Conservation (phyloP, 2,329 filamentous ascomycete species). For the Trichothecium roseum region DNA sequence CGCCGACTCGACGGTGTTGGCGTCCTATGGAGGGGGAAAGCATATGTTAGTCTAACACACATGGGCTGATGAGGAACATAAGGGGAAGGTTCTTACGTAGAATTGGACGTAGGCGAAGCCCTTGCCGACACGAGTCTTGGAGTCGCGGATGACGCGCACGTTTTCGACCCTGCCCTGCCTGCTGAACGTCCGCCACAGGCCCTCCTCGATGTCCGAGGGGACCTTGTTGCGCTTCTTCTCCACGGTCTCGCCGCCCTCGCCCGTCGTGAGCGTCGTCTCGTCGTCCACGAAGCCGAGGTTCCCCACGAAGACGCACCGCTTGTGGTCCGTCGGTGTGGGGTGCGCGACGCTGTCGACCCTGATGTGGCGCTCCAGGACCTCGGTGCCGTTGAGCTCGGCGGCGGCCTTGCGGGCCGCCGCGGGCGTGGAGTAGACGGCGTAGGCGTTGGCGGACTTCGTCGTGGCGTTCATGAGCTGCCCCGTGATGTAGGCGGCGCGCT, state of each 20-base stretch:
- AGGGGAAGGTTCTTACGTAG: constrained; percentile 37
- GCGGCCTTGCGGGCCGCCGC: constrained; percentile 68
- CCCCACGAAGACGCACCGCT: constrained; percentile 89
- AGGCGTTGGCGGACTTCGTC: constrained; percentile 88
- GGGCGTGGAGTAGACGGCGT: constrained; percentile 74
- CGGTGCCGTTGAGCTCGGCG: constrained; percentile 68
- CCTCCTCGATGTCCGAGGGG: constrained; percentile 84
- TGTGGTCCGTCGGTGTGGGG: constrained; percentile 71
- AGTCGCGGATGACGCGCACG: constrained; percentile 83
- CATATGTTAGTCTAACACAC: constrained; percentile 13
- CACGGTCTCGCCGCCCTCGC: constrained; percentile 53
- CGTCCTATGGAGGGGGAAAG: constrained; percentile 45
- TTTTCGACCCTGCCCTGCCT: constrained; percentile 76
- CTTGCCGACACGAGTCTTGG: constrained; percentile 86
- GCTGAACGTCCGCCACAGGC: constrained; percentile 73
- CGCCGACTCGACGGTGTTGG: constrained; percentile 82
- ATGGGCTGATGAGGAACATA: too few species aligned
- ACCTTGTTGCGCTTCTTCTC: constrained; percentile 65
- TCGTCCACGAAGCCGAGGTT: constrained; percentile 96
- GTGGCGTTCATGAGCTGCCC: constrained; percentile 86
- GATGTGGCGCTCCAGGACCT: constrained; percentile 78
- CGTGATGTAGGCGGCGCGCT: constrained; percentile 88
- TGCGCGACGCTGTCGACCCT: constrained; percentile 87
- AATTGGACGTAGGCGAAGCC: constrained; percentile 98
- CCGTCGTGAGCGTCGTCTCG: constrained; percentile 60